phyloP scores from a whole-genome alignment of 164 flowering plant genomes.

The Vitis amurensis region DNA sequence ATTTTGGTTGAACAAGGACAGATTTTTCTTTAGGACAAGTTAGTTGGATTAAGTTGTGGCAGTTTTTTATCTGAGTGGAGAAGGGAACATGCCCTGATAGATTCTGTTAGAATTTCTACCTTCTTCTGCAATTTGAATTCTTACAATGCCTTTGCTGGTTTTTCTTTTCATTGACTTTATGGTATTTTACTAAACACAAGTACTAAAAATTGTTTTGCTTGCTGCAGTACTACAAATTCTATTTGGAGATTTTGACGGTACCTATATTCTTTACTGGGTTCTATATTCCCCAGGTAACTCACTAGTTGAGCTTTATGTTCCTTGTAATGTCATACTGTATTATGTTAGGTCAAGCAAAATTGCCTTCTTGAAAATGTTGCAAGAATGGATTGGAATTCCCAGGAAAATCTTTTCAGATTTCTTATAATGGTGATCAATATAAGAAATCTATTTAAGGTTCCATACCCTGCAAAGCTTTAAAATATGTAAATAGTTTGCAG shows the following conservation, averaged over 20 bases:
- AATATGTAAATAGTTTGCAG: too few species aligned
- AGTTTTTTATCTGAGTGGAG: background rate
- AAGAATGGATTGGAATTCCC: background rate
- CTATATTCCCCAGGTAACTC: slow-evolving; percentile 70
- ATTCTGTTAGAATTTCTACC: background rate
- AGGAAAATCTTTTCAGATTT: background rate
- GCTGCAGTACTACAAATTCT: slow-evolving; percentile 68
- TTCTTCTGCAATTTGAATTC: background rate
- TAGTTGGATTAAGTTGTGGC: background rate
- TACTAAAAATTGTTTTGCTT: slow-evolving; percentile 11
- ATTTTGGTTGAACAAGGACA: background rate
- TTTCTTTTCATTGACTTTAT: background rate
- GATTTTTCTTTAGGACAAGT: background rate
- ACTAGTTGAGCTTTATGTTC: background rate
- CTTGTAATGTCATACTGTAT: slow-evolving; percentile 4
- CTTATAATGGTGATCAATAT: too few species aligned
- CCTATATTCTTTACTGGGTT: slow-evolving; percentile 51
- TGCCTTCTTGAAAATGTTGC: background rate
- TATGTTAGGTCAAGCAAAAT: background rate
- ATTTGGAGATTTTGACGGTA: slow-evolving; percentile 59
- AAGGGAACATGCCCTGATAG: background rate
- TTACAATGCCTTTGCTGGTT: background rate
- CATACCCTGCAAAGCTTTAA: too few species aligned
- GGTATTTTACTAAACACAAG: background rate
- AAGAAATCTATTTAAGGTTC: too few species aligned